Base-by-base conservation (phyloP, 2,329 filamentous ascomycete genomes). In the Aureobasidium sp. region DNA sequence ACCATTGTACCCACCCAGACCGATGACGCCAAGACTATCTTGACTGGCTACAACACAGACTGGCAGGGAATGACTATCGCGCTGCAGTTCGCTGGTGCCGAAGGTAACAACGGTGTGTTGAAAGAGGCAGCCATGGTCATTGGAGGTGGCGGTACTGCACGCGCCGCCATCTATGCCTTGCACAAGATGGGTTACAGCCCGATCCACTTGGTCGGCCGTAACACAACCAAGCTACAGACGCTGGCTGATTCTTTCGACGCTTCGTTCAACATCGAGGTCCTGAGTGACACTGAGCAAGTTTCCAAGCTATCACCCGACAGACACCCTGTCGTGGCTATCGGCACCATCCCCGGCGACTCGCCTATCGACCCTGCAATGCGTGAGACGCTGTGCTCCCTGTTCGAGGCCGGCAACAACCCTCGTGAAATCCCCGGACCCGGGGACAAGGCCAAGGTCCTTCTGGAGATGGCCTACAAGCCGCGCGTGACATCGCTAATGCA, bases 401-500 rank as follows among this genome's bases (percentile, higher is more conserved):
- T 86, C 64, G 69, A 73, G 25, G 71, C 69, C 68, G 84, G 35
- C 70, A 38, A 49, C 33, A 38, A 85, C n/a, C 75, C 77, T 61
- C 74, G 69, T 63, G 71, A 66, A 64, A 71, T 68, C 63, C 64
- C 70, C 54, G 65, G 61, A 60, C 60, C 69, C 10, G 66, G 58
- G 7, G 64, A 65, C 6, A 67, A 64, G 2, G 66, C 66, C 7
- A 81, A 82, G 21, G 82, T 94, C 13, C 75, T 97, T 63, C 76
- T 97, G 3, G 94, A 99, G 74, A 96, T 99, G 92, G 93, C 94
- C 1, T 99, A 99, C 74, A 95, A 93, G 74, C 94, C 94, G 21
- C 79, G 82, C 0, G 81, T 89, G 57, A 99, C 94, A 4, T 83
- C 87, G 8, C 74, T 96, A 65, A 96, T 97, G 85, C 82, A 88